phyloP scores from a whole-genome alignment of 148 eudicot genomes.

The Talinum fruticosum region DNA sequence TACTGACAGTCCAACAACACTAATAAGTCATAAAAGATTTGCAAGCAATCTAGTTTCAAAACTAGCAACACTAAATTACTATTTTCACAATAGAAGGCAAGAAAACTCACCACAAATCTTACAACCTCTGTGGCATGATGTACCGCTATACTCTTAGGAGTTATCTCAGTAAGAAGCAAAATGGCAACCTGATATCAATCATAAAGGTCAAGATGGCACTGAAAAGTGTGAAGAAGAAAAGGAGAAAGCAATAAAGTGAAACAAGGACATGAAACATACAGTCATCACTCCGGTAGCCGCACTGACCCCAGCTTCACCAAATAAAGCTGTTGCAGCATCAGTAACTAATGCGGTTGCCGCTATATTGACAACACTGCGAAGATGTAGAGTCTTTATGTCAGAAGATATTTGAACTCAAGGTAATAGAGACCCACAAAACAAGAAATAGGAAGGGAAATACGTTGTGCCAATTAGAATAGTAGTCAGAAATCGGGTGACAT shows the following conservation, averaged over 20 bases:
- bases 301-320: conserved; percentile 94
- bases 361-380: conserved; percentile 87
- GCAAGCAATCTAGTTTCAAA: neutral
- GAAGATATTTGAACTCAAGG: conserved; percentile 8
- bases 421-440: neutral
- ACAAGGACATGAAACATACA: conserved; percentile 38
- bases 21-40: neutral
- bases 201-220: neutral
- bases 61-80: neutral
- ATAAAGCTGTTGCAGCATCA: conserved; percentile 87
- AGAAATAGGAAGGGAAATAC: conserved; percentile 37
- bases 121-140: conserved; percentile 98
- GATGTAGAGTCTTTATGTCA: conserved; percentile 30
- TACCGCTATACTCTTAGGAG: conserved; percentile 99
- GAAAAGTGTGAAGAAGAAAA: conserved; percentile 1
- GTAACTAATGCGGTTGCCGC: conserved; percentile 98
- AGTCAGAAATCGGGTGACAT: conserved; percentile 90
- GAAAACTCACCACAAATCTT: conserved; percentile 84
- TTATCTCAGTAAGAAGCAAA: conserved; percentile 97
- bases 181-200: conserved; percentile 65
- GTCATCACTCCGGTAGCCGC: conserved; percentile 99
- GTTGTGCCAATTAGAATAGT: conserved; percentile 98
- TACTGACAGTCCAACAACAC: neutral
- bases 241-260: neutral
- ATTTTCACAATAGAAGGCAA: neutral